A percentile compares a stretch with the other conserved stretches of the same genome.
Evolutionary conservation across 2,329 filamentous ascomycete species (phyloP).

Genomic region (Venturia effusa): DNA sequence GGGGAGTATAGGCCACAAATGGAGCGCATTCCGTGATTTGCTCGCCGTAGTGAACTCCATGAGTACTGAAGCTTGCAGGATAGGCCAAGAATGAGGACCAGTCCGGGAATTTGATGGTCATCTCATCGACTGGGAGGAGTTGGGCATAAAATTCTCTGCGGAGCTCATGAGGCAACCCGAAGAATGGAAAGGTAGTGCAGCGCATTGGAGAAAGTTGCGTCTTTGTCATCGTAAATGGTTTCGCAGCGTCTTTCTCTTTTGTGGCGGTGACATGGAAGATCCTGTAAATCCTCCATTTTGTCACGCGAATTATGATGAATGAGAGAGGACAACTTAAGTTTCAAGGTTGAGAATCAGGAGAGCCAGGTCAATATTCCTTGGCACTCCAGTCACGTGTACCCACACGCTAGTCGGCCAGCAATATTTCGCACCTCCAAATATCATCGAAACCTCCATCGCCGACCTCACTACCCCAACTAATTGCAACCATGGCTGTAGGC

Average conservation of each 20-base stretch:
- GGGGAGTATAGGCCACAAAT: no score
- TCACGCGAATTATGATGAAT: no score
- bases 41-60: no score
- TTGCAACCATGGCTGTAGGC: conserved; percentile 63
- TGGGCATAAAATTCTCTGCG: no score
- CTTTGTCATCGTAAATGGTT: not conserved
- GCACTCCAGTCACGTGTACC: not conserved
- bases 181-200: not conserved
- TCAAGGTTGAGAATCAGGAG: not conserved
- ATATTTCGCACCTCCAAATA: not conserved
- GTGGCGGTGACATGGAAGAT: not conserved
- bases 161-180: no score
- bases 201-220: not conserved
- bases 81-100: no score
- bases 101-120: no score
- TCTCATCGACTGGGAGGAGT: no score
- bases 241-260: not conserved
- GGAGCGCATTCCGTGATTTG: no score
- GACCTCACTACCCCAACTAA: not conserved
- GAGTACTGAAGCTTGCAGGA: no score
- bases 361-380: not conserved
- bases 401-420: not conserved
- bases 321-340: no score
- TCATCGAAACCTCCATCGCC: not conserved
- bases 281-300: no score